These are phyloP conservation scores for Thermomucor indicae-seudaticae DNA, from an alignment of 371 early-diverging fungal genomes.

Conservation along the genomic window DNA sequence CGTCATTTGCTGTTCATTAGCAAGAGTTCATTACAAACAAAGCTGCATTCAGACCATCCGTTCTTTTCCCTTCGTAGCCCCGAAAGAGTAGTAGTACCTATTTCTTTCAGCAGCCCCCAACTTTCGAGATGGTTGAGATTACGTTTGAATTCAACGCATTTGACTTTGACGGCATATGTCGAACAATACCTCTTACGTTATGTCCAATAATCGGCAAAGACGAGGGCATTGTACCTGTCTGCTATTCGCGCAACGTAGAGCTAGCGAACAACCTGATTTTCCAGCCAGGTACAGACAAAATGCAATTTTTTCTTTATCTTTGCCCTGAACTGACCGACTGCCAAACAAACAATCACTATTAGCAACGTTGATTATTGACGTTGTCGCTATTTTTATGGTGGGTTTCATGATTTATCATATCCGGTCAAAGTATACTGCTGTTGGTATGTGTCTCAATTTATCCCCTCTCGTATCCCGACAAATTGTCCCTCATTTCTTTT, in stretches of 20 bases:
- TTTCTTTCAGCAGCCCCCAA: no score
- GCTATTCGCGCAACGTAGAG: constrained; percentile 93
- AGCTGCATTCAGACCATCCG: no score
- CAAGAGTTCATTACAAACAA: no score
- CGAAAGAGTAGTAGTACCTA: no score
- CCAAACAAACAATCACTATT: neutral
- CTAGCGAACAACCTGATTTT: constrained; percentile 75
- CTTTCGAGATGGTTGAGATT: constrained; percentile 45
- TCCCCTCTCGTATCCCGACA: neutral
- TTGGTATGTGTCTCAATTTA: constrained; percentile 51
- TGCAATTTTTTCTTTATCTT: neutral
- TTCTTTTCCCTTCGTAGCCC: no score
- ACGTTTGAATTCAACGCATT: constrained; percentile 37
- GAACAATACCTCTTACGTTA: constrained; percentile 71
- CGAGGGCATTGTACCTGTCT: constrained; percentile 81
- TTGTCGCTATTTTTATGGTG: constrained; percentile 85
- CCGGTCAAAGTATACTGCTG: constrained; percentile 89
- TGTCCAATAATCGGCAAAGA: constrained; percentile 83
- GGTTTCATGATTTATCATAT: constrained; percentile 90
- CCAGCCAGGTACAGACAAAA: constrained; percentile 79
- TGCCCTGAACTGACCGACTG: neutral
- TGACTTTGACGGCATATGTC: constrained; percentile 83
- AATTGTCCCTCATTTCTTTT: neutral
- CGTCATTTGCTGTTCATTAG: no score
- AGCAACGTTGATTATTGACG: constrained; percentile 74